Percentiles rank a stretch among this genome's conserved stretches.
Conservation (phyloP, 108 stramenopile genomes). For the Nitzschia sp. region DNA sequence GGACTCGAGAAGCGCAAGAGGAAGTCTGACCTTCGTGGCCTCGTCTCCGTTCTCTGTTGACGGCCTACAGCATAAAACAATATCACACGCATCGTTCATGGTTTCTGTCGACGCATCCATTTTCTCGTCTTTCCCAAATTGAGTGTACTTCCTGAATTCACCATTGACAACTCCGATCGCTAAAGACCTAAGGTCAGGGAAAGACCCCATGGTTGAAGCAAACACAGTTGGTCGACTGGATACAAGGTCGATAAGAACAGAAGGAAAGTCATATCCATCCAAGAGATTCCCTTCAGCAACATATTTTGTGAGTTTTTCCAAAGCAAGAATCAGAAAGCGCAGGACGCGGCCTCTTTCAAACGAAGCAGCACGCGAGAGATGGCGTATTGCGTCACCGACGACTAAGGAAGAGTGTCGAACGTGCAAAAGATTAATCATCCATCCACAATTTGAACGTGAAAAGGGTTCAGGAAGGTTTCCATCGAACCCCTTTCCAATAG, state of each 20-base stretch:
- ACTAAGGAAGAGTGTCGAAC: slow-evolving; percentile 39
- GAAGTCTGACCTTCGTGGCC: slow-evolving; percentile 20
- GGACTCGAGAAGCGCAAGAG: slow-evolving; percentile 38
- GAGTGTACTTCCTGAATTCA: slow-evolving; percentile 30
- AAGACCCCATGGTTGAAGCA: slow-evolving; percentile 53
- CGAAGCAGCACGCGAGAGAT: slow-evolving; percentile 48
- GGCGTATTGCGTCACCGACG: slow-evolving; percentile 42
- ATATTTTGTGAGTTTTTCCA: slow-evolving; percentile 42
- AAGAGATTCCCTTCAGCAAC: slow-evolving; percentile 30
- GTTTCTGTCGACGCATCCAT: neutral
- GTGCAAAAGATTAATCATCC: slow-evolving; percentile 46
- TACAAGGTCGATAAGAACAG: slow-evolving; percentile 54
- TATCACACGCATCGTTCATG: neutral
- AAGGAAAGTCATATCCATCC: slow-evolving; percentile 37
- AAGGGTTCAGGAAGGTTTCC: slow-evolving; percentile 13
- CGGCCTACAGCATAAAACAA: slow-evolving; percentile 12
- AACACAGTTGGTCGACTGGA: slow-evolving; percentile 59
- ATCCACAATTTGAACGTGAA: slow-evolving; percentile 24
- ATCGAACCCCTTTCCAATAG: slow-evolving; percentile 33
- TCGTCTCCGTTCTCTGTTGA: neutral
- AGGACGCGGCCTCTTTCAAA: slow-evolving; percentile 66
- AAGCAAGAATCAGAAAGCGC: slow-evolving; percentile 41
- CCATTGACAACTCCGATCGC: slow-evolving; percentile 41
- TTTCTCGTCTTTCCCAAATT: neutral
- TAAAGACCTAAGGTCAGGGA: slow-evolving; percentile 48